Conservation (phyloP, 1,139 yeast genomes). For the Yamadazyma taylorii region DNA sequence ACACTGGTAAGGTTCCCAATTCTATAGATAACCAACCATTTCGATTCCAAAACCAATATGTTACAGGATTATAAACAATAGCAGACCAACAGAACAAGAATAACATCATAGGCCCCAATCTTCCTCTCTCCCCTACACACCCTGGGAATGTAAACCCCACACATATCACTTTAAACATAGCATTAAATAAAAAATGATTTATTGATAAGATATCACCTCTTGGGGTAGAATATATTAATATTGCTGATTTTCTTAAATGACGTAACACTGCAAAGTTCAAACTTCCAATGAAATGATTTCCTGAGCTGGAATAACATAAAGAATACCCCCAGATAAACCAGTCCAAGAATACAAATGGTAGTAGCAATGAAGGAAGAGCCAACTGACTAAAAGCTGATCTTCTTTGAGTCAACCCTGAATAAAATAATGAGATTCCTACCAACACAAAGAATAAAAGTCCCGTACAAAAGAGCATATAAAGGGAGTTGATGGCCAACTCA, state of each 20-base stretch:
- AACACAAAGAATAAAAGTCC: constrained; percentile 33
- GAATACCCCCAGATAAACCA: constrained; percentile 65
- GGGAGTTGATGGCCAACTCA: constrained; percentile 31
- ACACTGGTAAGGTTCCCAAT: constrained; percentile 42
- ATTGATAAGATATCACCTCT: constrained; percentile 42
- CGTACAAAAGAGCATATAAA: constrained; percentile 41
- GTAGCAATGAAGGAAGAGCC: constrained; percentile 45
- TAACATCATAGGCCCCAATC: constrained; percentile 52
- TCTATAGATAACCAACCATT: constrained; percentile 57
- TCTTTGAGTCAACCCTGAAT: constrained; percentile 59
- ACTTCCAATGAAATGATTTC: constrained; percentile 48
- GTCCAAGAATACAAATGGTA: constrained; percentile 47
- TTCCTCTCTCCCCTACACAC: constrained; percentile 58
- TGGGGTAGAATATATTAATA: constrained; percentile 28
- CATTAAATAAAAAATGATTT: constrained; percentile 49
- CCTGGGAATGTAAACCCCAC: constrained; percentile 57
- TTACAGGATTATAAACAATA: constrained; percentile 61
- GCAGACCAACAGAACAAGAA: constrained; percentile 57
- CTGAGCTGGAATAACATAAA: constrained; percentile 44
- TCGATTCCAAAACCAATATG: constrained; percentile 66
- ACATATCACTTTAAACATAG: constrained; percentile 52
- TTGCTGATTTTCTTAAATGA: constrained; percentile 27
- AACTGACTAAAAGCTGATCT: constrained; percentile 57
- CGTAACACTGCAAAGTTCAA: constrained; percentile 44
- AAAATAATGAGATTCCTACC: constrained; percentile 50